Percentiles rank a stretch among this genome's conserved stretches.
Evolutionary conservation across 495 filamentous ascomycete genomes (phyloP).

Genomic region (Ramalina intermedia): DNA sequence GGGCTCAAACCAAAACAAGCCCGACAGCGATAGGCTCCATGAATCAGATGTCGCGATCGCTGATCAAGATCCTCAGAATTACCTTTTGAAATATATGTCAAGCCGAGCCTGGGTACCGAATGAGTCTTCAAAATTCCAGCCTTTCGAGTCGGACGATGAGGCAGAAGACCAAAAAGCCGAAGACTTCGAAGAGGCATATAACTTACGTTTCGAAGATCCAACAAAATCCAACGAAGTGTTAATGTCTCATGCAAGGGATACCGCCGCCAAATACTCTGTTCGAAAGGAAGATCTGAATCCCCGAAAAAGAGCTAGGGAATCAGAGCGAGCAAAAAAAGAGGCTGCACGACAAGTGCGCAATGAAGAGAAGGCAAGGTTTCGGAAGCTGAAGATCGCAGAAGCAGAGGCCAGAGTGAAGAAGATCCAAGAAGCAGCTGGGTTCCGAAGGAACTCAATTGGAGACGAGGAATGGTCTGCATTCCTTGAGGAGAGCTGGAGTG

Average conservation of each 20-base stretch:
- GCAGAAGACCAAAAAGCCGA: slow-evolving; percentile 73
- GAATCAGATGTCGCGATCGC: slow-evolving; percentile 55
- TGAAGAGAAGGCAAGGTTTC: slow-evolving; percentile 66
- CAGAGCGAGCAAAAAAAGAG: slow-evolving; percentile 61
- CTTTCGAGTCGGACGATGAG: slow-evolving; percentile 85
- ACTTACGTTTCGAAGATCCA: slow-evolving; percentile 90
- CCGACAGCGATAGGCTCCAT: slow-evolving; percentile 20
- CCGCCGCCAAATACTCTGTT: slow-evolving; percentile 63
- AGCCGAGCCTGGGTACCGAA: slow-evolving; percentile 76
- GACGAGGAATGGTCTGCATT: slow-evolving; percentile 69
- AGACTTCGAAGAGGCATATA: slow-evolving; percentile 83
- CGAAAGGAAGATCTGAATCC: slow-evolving; percentile 65
- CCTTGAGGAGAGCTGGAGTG: slow-evolving; percentile 73
- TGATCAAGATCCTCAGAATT: slow-evolving; percentile 81
- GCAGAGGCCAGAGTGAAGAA: slow-evolving; percentile 65
- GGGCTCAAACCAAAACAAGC: slow-evolving; percentile 22
- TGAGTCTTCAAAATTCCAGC: slow-evolving; percentile 41
- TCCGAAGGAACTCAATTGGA: slow-evolving; percentile 51
- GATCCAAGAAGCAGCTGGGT: slow-evolving; percentile 75
- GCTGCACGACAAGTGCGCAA: slow-evolving; percentile 61
- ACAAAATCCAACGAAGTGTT: slow-evolving; percentile 68
- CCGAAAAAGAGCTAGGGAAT: slow-evolving; percentile 62
- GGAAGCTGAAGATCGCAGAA: slow-evolving; percentile 78
- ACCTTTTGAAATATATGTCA: slow-evolving; percentile 76
- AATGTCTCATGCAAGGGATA: slow-evolving; percentile 74